Conservation (phyloP, 2,329 filamentous ascomycete species). For the Cladosporium sp. region DNA sequence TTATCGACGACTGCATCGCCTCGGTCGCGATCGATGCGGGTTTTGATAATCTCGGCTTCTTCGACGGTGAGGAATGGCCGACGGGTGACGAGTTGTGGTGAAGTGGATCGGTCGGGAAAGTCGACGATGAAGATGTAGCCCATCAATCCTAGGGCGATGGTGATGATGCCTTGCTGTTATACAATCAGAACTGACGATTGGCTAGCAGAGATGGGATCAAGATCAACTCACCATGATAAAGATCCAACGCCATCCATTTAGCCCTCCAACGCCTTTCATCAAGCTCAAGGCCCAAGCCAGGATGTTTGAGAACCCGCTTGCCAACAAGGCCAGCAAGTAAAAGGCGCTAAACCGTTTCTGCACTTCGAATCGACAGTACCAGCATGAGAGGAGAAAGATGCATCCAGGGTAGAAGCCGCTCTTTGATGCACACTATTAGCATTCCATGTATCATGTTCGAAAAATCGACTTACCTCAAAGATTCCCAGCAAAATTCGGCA, state of each 20-base stretch:
- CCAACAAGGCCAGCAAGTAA: slow-evolving; percentile 46
- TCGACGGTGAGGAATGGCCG: slow-evolving; percentile 18
- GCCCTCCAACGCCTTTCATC: slow-evolving; percentile 41
- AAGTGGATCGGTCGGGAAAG: slow-evolving; percentile 20
- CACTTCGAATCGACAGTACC: slow-evolving; percentile 18
- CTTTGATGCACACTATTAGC: not conserved
- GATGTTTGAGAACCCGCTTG: slow-evolving; percentile 46
- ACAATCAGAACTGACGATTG: not conserved
- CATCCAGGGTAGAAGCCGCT: slow-evolving; percentile 47
- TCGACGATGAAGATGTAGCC: slow-evolving; percentile 14
- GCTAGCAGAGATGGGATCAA: not conserved
- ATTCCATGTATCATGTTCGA: slow-evolving; percentile 19
- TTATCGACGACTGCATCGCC: slow-evolving; percentile 12
- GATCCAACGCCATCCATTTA: slow-evolving; percentile 41
- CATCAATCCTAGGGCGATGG: slow-evolving; percentile 8
- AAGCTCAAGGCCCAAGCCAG: slow-evolving; percentile 32
- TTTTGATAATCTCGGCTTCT: slow-evolving; percentile 13
- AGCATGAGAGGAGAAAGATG: slow-evolving; percentile 67
- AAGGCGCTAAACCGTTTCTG: slow-evolving; percentile 34
- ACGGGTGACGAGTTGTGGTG: slow-evolving; percentile 16
- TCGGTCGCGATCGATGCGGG: slow-evolving; percentile 14
- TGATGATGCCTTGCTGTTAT: slow-evolving; percentile 19
- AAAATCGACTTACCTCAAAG: slow-evolving; percentile 47
- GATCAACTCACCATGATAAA: slow-evolving; percentile 35
- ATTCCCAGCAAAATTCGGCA: slow-evolving; percentile 57